phyloP scores from a whole-genome alignment of 2,329 filamentous ascomycete genomes.

The Knoxdaviesia capensis region DNA sequence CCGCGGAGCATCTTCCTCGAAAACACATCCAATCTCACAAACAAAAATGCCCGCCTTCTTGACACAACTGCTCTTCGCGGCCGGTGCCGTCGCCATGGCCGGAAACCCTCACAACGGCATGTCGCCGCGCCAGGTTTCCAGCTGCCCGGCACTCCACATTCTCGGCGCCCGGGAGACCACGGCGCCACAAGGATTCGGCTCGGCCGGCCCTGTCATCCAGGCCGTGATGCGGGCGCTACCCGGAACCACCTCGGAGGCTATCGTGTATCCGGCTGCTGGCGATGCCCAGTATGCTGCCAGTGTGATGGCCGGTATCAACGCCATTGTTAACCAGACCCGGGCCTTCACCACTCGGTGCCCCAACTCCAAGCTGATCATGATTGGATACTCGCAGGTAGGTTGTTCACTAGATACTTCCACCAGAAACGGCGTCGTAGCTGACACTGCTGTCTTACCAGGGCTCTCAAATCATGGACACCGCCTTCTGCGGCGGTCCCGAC shows the following conservation, averaged over 20 bases:
- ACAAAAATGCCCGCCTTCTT: too few relatives aligned
- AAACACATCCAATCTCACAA: too few relatives aligned
- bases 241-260: constrained; percentile 32
- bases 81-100: too few relatives aligned
- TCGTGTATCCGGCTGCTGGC: constrained; percentile 41
- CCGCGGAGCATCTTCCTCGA: too few relatives aligned
- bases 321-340: constrained; percentile 39
- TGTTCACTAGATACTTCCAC: too few relatives aligned
- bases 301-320: constrained; percentile 32
- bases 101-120: too few relatives aligned
- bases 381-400: constrained; percentile 41
- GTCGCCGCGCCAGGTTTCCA: neutral
- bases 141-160: constrained; percentile 21
- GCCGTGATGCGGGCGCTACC: constrained; percentile 24
- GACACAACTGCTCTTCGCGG: too few relatives aligned
- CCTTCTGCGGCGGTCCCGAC: constrained; percentile 38
- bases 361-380: constrained; percentile 32
- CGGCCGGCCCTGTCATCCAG: constrained; percentile 27
- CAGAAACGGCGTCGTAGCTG: too few relatives aligned
- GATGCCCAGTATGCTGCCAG: constrained; percentile 40
- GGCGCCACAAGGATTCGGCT: constrained; percentile 30
- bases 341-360: constrained; percentile 35
- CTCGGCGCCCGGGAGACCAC: constrained; percentile 27
- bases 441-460: constrained; percentile 17
- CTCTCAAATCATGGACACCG: constrained; percentile 43